phyloP scores from a whole-genome alignment of 2,329 filamentous ascomycete species.

The Penicillium sp. region DNA sequence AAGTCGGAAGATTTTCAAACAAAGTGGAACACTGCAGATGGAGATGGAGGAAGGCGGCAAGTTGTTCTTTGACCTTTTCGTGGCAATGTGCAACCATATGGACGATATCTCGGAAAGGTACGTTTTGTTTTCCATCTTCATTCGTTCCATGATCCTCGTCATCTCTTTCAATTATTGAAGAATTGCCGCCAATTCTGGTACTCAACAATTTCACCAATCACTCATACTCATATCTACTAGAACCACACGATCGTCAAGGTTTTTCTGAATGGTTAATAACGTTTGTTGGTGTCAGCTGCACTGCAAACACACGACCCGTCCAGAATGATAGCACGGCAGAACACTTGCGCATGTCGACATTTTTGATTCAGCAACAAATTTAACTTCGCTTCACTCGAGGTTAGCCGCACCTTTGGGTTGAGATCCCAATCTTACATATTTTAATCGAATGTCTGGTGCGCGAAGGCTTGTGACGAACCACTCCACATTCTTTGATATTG shows the following conservation, averaged over 20 bases:
- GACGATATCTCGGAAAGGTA: constrained; percentile 91
- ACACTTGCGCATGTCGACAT: constrained; percentile 24
- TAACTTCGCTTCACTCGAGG: constrained; percentile 47
- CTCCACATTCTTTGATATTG: constrained; percentile 22
- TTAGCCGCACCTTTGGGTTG: constrained; percentile 50
- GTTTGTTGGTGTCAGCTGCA: not conserved
- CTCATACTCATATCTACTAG: constrained; percentile 31
- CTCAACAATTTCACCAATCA: constrained; percentile 13
- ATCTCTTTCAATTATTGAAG: not conserved
- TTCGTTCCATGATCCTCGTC: constrained; percentile 12
- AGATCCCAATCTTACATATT: constrained; percentile 32
- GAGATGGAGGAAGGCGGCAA: constrained; percentile 96
- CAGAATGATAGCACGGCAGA: not conserved
- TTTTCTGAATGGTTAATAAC: constrained; percentile 49
- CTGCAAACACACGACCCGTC: not conserved
- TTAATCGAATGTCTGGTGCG: constrained; percentile 31
- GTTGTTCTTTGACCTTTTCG: constrained; percentile 97
- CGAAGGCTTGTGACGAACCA: constrained; percentile 32
- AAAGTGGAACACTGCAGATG: constrained; percentile 97
- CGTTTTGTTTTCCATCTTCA: constrained; percentile 40
- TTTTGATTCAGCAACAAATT: constrained; percentile 30
- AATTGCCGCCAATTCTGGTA: not conserved
- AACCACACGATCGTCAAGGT: constrained; percentile 55
- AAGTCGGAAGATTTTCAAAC: constrained; percentile 96
- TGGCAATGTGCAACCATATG: constrained; percentile 97